These are phyloP conservation scores for Aspergillus nanangensis DNA, from an alignment of 495 filamentous ascomycete genomes.

Conservation along the genomic window DNA sequence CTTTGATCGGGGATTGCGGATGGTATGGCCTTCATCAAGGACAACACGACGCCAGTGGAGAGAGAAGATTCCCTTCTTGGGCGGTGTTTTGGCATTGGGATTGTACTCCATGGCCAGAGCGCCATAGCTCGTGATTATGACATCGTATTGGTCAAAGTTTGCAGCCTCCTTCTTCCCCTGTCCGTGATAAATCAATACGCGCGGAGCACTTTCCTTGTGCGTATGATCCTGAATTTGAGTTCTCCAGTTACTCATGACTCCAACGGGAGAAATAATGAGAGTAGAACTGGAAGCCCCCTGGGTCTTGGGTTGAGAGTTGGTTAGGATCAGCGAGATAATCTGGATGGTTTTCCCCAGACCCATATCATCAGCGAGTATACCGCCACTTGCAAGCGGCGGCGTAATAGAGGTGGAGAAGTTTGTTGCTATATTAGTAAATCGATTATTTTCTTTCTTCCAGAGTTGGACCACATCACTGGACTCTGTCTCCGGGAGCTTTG, in stretches of 20 bases:
- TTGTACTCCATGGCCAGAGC: conserved; percentile 43
- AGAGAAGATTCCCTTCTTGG: conserved; percentile 51
- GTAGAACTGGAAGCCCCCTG: conserved; percentile 50
- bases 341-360: conserved; percentile 91
- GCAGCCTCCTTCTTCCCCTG: conserved; percentile 48
- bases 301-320: conserved; percentile 44
- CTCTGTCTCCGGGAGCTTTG: conserved; percentile 55
- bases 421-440: conserved; percentile 73
- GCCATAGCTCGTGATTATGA: conserved; percentile 85
- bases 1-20: conserved; percentile 74
- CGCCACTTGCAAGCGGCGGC: conserved; percentile 69
- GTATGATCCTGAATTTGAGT: conserved; percentile 77
- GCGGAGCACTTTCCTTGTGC: conserved; percentile 51
- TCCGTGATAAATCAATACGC: conserved; percentile 74
- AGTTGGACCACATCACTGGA: conserved; percentile 69
- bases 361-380: conserved; percentile 92
- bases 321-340: conserved; percentile 74
- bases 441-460: conserved; percentile 59
- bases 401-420: conserved; percentile 54
- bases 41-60: conserved; percentile 77
- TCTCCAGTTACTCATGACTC: conserved; percentile 92
- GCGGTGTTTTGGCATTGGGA: conserved; percentile 23
- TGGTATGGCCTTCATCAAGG: conserved; percentile 83
- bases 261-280: conserved; percentile 77
- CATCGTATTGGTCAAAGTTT: conserved; percentile 56